Conservation (phyloP, 1,139 yeast species). For the Geotrichum candidum region DNA sequence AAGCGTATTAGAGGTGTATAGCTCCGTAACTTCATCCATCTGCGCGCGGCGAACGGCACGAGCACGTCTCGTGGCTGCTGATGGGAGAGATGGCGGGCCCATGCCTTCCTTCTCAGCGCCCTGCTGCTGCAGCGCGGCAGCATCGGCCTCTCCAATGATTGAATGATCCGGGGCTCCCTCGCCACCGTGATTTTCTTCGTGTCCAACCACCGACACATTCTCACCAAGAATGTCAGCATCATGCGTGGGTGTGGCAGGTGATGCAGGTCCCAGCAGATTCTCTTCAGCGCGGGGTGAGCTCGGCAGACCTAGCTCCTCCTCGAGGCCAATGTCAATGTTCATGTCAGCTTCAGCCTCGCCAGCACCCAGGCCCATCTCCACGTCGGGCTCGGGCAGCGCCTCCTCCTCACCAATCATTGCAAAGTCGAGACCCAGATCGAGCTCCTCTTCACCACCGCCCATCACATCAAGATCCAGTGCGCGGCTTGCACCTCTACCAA, state of each 20-base stretch:
- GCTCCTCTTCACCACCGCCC: slow-evolving; percentile 13
- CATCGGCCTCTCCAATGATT: slow-evolving; percentile 11
- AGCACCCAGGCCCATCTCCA: background rate
- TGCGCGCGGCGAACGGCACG: slow-evolving; percentile 14
- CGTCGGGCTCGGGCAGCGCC: slow-evolving; percentile 1
- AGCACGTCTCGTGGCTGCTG: slow-evolving; percentile 6
- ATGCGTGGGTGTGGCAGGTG: slow-evolving; percentile 16
- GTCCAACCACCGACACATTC: slow-evolving; percentile 9
- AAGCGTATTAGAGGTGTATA: slow-evolving; percentile 11
- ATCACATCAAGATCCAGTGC: slow-evolving; percentile 21
- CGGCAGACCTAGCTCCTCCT: slow-evolving; percentile 14
- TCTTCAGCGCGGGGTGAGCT: slow-evolving; percentile 11
- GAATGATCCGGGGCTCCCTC: slow-evolving; percentile 6
- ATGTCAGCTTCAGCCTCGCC: slow-evolving; percentile 8
- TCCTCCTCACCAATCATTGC: slow-evolving; percentile 14
- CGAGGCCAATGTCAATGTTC: slow-evolving; percentile 10
- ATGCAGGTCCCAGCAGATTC: slow-evolving; percentile 8
- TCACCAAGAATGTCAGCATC: slow-evolving; percentile 17
- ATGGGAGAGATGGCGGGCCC: background rate
- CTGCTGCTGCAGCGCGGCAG: slow-evolving; percentile 12
- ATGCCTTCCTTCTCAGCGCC: background rate
- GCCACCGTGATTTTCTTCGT: background rate
- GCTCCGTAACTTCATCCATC: slow-evolving; percentile 15
- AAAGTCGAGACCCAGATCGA: slow-evolving; percentile 18
- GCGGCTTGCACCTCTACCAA: slow-evolving; percentile 42